phyloP scores from a whole-genome alignment of 345 rosid genomes.

The Cardamine resedifolia region DNA sequence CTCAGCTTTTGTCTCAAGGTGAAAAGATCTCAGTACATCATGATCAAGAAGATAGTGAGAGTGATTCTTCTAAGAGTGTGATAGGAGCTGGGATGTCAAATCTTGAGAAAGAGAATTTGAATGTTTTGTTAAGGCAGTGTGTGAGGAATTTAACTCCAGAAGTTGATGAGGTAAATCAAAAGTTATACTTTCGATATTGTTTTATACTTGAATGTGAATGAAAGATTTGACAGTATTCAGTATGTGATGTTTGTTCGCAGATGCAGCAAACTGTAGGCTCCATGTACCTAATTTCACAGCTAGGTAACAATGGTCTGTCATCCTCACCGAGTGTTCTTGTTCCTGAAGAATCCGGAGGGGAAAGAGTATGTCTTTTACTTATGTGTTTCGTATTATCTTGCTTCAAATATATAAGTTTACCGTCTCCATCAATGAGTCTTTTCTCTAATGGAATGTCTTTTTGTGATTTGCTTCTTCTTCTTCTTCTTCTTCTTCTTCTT shows the following conservation, averaged over 20 bases:
- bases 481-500: too few species aligned
- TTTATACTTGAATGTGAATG: neutral
- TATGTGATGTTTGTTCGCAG: neutral
- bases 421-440: too few species aligned
- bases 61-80: conserved; percentile 35
- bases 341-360: conserved; percentile 12
- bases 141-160: conserved; percentile 44
- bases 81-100: conserved; percentile 49
- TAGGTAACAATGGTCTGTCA: neutral
- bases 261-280: conserved; percentile 16
- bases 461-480: too few species aligned
- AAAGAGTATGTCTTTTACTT: neutral
- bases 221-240: neutral
- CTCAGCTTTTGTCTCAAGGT: conserved; percentile 45
- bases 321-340: neutral
- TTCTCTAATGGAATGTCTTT: too few species aligned
- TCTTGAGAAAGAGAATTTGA: conserved; percentile 45
- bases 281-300: conserved; percentile 5
- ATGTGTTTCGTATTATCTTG: neutral
- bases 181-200: neutral
- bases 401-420: too few species aligned
- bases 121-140: conserved; percentile 48
- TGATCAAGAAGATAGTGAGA: conserved; percentile 19
- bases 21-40: conserved; percentile 30
- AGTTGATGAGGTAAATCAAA: conserved; percentile 53